phyloP scores from a whole-genome alignment of 2,329 filamentous ascomycete genomes.

The Aureobasidium mangrovei region DNA sequence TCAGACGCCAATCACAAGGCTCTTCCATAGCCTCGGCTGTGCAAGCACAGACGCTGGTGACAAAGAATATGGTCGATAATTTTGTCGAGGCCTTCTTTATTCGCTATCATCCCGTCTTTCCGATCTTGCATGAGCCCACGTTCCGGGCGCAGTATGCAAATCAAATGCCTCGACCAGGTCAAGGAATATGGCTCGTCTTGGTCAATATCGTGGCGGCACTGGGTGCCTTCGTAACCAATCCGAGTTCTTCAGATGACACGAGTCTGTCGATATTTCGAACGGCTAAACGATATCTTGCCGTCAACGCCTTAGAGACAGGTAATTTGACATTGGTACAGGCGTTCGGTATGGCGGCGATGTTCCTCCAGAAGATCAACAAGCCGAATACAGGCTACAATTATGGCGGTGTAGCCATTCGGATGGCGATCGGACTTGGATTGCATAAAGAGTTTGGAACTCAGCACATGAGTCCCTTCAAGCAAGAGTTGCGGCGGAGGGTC shows the following conservation, averaged over 20 bases:
- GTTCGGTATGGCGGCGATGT: constrained; percentile 40
- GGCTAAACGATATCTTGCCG: constrained; percentile 38
- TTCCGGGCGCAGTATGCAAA: constrained; percentile 41
- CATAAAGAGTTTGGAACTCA: constrained; percentile 43
- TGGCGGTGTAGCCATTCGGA: constrained; percentile 39
- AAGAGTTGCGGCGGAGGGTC: constrained; percentile 28
- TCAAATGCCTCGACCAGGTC: constrained; percentile 34
- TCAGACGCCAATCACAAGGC: constrained; percentile 2
- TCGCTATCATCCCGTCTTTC: constrained; percentile 40
- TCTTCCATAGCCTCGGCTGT: neutral
- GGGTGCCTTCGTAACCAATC: constrained; percentile 33
- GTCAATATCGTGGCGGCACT: constrained; percentile 39
- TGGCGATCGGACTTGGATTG: constrained; percentile 43
- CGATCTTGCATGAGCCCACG: constrained; percentile 39
- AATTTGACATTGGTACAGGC: constrained; percentile 42
- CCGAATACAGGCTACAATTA: constrained; percentile 45
- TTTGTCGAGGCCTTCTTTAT: constrained; percentile 35
- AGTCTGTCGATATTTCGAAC: constrained; percentile 38
- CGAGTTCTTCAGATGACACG: constrained; percentile 31
- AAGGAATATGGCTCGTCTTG: constrained; percentile 37
- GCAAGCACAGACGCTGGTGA: constrained; percentile 8
- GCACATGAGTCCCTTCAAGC: constrained; percentile 34
- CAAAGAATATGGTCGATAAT: constrained; percentile 4
- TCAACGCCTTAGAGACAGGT: constrained; percentile 41
- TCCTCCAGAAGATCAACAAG: constrained; percentile 43